Evolutionary conservation across 345 rosid genomes (phyloP).

Genomic region (Carallia pectinifolia): DNA sequence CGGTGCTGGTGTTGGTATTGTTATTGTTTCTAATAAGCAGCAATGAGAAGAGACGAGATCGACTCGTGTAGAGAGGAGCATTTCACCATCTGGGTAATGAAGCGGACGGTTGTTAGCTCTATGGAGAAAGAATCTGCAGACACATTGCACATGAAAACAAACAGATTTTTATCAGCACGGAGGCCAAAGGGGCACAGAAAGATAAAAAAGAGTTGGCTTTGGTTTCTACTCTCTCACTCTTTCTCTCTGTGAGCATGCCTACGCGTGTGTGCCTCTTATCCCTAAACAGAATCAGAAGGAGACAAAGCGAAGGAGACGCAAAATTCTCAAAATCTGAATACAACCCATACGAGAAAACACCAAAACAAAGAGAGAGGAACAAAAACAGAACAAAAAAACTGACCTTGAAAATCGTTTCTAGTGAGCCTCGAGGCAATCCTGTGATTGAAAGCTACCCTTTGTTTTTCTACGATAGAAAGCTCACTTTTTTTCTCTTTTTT

Average conservation of each 20-base stretch:
- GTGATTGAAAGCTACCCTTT: slow-evolving; percentile 23
- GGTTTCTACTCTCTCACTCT: neutral
- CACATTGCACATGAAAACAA: slow-evolving; percentile 58
- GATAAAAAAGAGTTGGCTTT: neutral
- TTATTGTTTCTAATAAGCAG: slow-evolving; percentile 18
- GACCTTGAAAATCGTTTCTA: slow-evolving; percentile 30
- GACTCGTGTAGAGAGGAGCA: slow-evolving; percentile 47
- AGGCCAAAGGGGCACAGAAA: neutral
- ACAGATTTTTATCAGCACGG: slow-evolving; percentile 35
- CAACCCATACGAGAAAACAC: slow-evolving; percentile 22
- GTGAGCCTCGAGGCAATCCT: slow-evolving; percentile 26
- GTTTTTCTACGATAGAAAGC: neutral
- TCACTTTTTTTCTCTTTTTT: neutral
- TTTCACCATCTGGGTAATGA: slow-evolving; percentile 51
- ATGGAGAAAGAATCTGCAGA: slow-evolving; percentile 43
- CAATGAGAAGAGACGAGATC: slow-evolving; percentile 25
- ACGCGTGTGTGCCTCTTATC: slow-evolving; percentile 4
- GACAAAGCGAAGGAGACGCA: slow-evolving; percentile 23
- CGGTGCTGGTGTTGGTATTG: slow-evolving; percentile 24
- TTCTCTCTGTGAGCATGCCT: neutral
- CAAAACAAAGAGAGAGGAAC: too few species aligned
- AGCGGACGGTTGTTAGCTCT: slow-evolving; percentile 16
- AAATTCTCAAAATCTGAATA: slow-evolving; percentile 20
- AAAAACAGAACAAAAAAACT: slow-evolving; percentile 17
- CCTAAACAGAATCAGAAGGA: slow-evolving; percentile 3